phyloP scores from a whole-genome alignment of 768 basidiomycete genomes.

The Pholiota microspora region DNA sequence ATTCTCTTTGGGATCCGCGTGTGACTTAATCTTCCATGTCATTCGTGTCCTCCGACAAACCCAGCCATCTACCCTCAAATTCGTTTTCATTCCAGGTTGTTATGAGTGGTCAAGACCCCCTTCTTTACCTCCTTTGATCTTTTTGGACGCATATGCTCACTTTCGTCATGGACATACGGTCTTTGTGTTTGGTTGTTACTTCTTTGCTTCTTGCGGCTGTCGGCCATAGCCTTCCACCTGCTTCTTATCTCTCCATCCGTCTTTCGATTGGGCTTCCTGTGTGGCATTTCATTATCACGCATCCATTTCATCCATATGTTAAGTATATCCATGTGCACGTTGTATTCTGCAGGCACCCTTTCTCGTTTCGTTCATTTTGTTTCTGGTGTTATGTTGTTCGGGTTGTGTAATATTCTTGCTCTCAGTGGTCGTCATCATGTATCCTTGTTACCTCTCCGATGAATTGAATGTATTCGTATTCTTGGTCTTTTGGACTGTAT shows the following conservation, averaged over 20 bases:
- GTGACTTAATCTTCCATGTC: not conserved
- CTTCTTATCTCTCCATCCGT: too few species aligned
- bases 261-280: not conserved
- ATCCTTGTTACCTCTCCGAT: not conserved
- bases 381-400: not conserved
- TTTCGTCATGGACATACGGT: not conserved
- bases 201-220: too few species aligned
- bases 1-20: not conserved
- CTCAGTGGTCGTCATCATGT: constrained; percentile 5
- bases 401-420: not conserved
- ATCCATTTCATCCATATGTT: not conserved
- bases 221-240: too few species aligned
- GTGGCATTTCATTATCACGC: not conserved
- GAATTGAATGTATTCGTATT: constrained; percentile 9
- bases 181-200: not conserved
- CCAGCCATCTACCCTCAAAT: not conserved
- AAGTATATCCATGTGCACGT: not conserved
- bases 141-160: not conserved
- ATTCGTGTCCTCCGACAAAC: not conserved
- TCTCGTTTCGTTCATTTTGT: not conserved
- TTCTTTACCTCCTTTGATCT: not conserved
- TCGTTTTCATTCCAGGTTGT: not conserved
- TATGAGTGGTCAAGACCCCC: not conserved
- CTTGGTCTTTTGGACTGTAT: not conserved
- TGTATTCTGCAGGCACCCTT: too few species aligned